Evolutionary conservation across 176 grass and related monocot genomes (phyloP).

Genomic region (Eragrostis nindensis): DNA sequence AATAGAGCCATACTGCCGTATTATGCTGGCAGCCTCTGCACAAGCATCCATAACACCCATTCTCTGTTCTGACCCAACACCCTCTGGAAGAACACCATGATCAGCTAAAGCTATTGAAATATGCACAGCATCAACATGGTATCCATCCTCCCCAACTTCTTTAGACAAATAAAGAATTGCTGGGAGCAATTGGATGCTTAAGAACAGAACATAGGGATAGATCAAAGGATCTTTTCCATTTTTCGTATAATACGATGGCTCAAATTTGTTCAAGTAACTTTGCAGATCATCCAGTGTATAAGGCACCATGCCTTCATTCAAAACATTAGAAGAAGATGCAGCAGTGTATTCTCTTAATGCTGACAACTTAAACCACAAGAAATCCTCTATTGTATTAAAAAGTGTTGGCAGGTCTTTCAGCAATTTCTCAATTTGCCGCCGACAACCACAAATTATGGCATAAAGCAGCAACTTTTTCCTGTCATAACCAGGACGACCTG

Average conservation of each 20-base stretch:
- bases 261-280: slow-evolving; percentile 95
- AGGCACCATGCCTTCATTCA: slow-evolving; percentile 73
- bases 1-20: slow-evolving; percentile 87
- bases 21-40: slow-evolving; percentile 82
- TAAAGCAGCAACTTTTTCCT: slow-evolving; percentile 91
- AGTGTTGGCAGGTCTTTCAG: slow-evolving; percentile 85
- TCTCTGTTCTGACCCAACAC: slow-evolving; percentile 60
- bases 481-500: slow-evolving; percentile 91
- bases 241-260: slow-evolving; percentile 95
- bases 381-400: slow-evolving; percentile 99
- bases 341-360: slow-evolving; percentile 57
- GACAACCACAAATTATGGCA: slow-evolving; percentile 87
- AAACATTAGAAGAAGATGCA: slow-evolving; percentile 75
- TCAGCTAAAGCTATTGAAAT: slow-evolving; percentile 89
- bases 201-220: slow-evolving; percentile 92
- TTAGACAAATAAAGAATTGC: slow-evolving; percentile 90
- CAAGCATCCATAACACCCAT: slow-evolving; percentile 96
- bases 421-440: slow-evolving; percentile 82
- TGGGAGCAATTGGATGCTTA: slow-evolving; percentile 93
- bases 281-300: slow-evolving; percentile 95
- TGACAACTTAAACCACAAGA: slow-evolving; percentile 99
- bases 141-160: slow-evolving; percentile 95
- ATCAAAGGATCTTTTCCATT: slow-evolving; percentile 89
- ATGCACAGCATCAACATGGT: slow-evolving; percentile 94
- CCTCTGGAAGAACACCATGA: slow-evolving; percentile 75